Percentiles rank a stretch among this genome's conserved stretches.
Evolutionary conservation across 2,329 filamentous ascomycete species (phyloP).

Genomic region (Fusarium verrucosum): DNA sequence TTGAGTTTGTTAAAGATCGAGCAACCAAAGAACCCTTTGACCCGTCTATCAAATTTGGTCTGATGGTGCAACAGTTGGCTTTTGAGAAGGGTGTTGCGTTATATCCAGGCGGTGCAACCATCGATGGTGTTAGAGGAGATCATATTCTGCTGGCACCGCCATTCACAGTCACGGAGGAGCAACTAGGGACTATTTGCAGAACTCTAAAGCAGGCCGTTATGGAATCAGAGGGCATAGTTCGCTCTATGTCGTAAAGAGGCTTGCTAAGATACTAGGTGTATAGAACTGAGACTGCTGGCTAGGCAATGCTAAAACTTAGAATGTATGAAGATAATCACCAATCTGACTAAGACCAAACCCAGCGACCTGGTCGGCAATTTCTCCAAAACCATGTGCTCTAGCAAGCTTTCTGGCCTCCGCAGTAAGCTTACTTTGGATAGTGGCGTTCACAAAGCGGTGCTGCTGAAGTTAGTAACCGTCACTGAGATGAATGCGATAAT

Average conservation of each 20-base stretch:
- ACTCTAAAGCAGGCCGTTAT: conserved; percentile 19
- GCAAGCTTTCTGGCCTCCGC: conserved; percentile 19
- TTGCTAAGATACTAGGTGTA: too few relatives aligned
- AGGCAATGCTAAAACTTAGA: neutral
- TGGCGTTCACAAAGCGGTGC: conserved; percentile 31
- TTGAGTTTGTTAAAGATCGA: conserved; percentile 56
- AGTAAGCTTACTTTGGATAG: conserved; percentile 2
- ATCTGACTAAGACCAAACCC: conserved; percentile 26
- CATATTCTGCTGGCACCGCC: conserved; percentile 74
- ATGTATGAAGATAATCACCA: conserved; percentile 28
- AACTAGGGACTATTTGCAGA: conserved; percentile 32
- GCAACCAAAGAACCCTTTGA: conserved; percentile 50
- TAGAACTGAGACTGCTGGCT: too few relatives aligned
- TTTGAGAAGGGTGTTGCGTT: conserved; percentile 54
- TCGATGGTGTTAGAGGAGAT: conserved; percentile 68
- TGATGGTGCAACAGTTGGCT: conserved; percentile 45
- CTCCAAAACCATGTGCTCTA: conserved; percentile 14
- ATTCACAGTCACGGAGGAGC: conserved; percentile 64
- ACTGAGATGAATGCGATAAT: rapidly evolving
- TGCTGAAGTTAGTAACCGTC: neutral
- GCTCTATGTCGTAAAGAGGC: neutral
- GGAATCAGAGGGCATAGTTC: conserved; percentile 10
- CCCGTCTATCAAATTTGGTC: conserved; percentile 40
- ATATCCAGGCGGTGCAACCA: conserved; percentile 71
- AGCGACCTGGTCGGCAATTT: conserved; percentile 9